A percentile compares a stretch with the other conserved stretches of the same genome.
phyloP scores from a whole-genome alignment of 2,329 filamentous ascomycete species.

The Aspergillus fructus region DNA sequence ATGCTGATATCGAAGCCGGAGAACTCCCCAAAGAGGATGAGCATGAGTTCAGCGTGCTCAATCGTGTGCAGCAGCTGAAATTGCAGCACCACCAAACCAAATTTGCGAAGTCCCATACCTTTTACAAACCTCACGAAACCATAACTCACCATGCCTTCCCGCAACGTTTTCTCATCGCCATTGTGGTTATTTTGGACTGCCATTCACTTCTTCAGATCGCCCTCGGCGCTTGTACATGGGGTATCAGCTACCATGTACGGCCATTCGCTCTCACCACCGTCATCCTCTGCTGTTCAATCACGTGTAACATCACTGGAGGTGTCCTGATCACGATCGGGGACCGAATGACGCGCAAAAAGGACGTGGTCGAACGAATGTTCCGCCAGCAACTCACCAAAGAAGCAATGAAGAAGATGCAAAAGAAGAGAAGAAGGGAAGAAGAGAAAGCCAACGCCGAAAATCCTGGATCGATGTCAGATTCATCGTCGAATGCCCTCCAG shows the following conservation, averaged over 20 bases:
- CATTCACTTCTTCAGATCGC: slow-evolving; percentile 80
- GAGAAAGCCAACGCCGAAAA: slow-evolving; percentile 10
- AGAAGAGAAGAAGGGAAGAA: slow-evolving; percentile 43
- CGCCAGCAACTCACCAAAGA: slow-evolving; percentile 71
- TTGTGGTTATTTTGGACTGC: slow-evolving; percentile 75
- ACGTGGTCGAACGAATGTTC: slow-evolving; percentile 74
- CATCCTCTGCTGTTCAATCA: slow-evolving; percentile 76
- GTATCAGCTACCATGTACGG: slow-evolving; percentile 68
- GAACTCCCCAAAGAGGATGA: slow-evolving; percentile 47
- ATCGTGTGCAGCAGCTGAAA: slow-evolving; percentile 63
- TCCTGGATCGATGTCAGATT: slow-evolving; percentile 11
- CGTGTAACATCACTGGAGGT: slow-evolving; percentile 74
- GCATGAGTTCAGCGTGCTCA: slow-evolving; percentile 63
- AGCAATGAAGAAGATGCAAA: slow-evolving; percentile 59
- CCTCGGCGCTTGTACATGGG: slow-evolving; percentile 76
- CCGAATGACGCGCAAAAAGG: slow-evolving; percentile 77
- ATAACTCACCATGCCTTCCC: slow-evolving; percentile 79
- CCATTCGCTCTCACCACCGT: slow-evolving; percentile 74
- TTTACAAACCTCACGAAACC: slow-evolving; percentile 87
- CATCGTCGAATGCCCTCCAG: slow-evolving; percentile 16
- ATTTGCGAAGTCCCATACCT: slow-evolving; percentile 78
- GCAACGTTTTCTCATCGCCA: slow-evolving; percentile 68
- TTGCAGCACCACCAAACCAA: slow-evolving; percentile 77
- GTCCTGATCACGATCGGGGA: slow-evolving; percentile 76
- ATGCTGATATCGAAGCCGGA: slow-evolving; percentile 47